Evolutionary conservation across 768 basidiomycete genomes (phyloP), one percentile per base, ranked within the genome.

Genomic region (Phlebiopsis flavidoalba): DNA sequence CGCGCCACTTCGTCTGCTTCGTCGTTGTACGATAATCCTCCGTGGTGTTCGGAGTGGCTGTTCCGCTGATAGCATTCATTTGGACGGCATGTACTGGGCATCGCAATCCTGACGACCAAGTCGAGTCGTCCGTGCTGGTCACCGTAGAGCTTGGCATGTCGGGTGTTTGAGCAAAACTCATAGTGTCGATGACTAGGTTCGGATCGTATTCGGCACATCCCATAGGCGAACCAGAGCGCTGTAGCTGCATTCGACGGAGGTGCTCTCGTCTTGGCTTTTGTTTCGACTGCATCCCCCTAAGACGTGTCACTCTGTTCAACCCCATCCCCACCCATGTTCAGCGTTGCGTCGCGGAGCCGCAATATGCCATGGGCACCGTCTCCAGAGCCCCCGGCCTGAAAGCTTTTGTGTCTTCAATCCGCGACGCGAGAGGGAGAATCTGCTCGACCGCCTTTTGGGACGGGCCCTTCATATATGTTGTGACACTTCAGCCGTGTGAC

Each of bases 161-260:
- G 8, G 62, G 62, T 2, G 61, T 69, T 14, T 62, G 60, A 10
- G 70, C 70, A 48, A 71, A 71, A 57, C 68, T 69, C 67, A 71
- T 71, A 50, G 63, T 67, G 31, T 71, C 68, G 0, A 69, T 51
- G n/a, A 65, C 66, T 10, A 67, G 60, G 19, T 69, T 66, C 0
- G 63, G 60, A 7, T 67, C 63, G 43, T 67, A 60, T 17, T 62
- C 56, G 3, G 58, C 63, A 49, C 58, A 61, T 15, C 57, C 61
- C 17, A 62, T 33, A 17, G 61, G 53, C 21, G 57, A 58, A 15
- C 26, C 56, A 46, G 40, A 11, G 8, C 53, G 46, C 45, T 46
- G 35, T 17, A 17, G 37, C 35, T 50, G 33, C 50, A 22, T 49
- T 19, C 14, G 24, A 12, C 36, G 55, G n/a, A 46, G 31, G 26